A percentile compares a stretch with the other conserved stretches of the same genome.
These are phyloP conservation scores for Diaporthe citri DNA, from an alignment of 2,329 filamentous ascomycete genomes.

Conservation along the genomic window DNA sequence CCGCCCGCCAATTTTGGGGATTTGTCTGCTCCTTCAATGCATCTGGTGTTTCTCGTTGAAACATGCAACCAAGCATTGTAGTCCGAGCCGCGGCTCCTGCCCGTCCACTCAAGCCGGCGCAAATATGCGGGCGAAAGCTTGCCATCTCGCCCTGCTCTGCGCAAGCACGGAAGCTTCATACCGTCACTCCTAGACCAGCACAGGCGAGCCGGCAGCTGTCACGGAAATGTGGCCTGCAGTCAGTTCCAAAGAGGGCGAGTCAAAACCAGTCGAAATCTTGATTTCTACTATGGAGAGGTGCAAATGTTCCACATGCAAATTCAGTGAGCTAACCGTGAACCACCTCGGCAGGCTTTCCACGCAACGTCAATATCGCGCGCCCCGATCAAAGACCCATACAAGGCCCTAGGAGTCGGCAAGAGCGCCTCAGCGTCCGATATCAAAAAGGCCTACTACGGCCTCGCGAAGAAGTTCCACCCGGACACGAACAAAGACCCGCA, in stretches of 20 bases:
- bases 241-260: constrained; percentile 35
- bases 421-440: constrained; percentile 87
- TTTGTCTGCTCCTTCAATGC: constrained; percentile 27
- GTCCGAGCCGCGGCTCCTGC: constrained; percentile 51
- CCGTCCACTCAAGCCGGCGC: constrained; percentile 48
- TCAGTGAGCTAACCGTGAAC: constrained; percentile 15
- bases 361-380: constrained; percentile 65
- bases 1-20: background rate
- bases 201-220: constrained; percentile 36
- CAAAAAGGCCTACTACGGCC: constrained; percentile 97
- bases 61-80: constrained; percentile 52
- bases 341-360: constrained; percentile 65
- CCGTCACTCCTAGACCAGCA: constrained; percentile 42
- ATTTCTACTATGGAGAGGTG: background rate
- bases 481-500: constrained; percentile 95
- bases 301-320: background rate
- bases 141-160: constrained; percentile 43
- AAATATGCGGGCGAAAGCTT: constrained; percentile 48
- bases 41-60: constrained; percentile 30
- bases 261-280: background rate
- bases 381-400: constrained; percentile 83
- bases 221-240: constrained; percentile 29
- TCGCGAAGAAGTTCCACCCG: constrained; percentile 97
- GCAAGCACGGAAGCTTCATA: constrained; percentile 41
- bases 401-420: constrained; percentile 85